phyloP scores from a whole-genome alignment of 306 rosid genomes.

The Crataegus laevigata region DNA sequence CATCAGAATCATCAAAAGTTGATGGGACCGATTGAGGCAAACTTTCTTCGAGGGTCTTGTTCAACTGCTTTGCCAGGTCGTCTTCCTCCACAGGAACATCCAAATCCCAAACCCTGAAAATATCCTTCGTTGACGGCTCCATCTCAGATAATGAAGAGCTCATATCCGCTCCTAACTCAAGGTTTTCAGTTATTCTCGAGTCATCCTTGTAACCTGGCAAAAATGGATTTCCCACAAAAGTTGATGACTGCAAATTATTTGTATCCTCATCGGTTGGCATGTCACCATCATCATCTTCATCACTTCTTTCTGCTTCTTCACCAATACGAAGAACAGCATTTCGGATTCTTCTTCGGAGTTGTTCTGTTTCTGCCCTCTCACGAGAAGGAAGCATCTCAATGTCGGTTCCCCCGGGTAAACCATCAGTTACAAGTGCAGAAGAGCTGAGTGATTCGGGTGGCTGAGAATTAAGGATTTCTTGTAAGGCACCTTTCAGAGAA shows the following conservation, averaged over 20 bases:
- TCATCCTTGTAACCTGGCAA: constrained; percentile 59
- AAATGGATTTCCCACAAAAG: constrained; percentile 54
- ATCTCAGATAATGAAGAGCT: constrained; percentile 21
- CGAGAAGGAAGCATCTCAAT: constrained; percentile 15
- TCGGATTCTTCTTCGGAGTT: background rate
- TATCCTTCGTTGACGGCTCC: constrained; percentile 32
- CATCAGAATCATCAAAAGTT: constrained; percentile 17
- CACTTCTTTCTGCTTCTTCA: constrained; percentile 17
- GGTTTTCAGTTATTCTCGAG: constrained; percentile 5
- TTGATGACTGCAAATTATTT: constrained; percentile 15
- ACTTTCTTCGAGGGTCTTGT: constrained; percentile 35
- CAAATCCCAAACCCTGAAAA: constrained; percentile 75
- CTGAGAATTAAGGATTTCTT: constrained; percentile 45
- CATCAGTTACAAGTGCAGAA: constrained; percentile 5
- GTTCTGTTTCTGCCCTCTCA: constrained; percentile 8
- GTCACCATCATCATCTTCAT: constrained; percentile 16
- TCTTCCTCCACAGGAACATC: constrained; percentile 52
- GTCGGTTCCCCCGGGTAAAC: constrained; percentile 12
- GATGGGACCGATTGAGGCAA: constrained; percentile 21
- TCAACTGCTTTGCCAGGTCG: constrained; percentile 48
- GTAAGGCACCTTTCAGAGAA: constrained; percentile 47
- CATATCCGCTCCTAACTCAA: constrained; percentile 10
- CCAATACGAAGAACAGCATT: constrained; percentile 5
- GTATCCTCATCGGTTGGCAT: constrained; percentile 10
- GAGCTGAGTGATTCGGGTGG: constrained; percentile 19